These are phyloP conservation scores for Thelonectria rubi DNA, from an alignment of 2,329 filamentous ascomycete genomes.

Conservation along the genomic window DNA sequence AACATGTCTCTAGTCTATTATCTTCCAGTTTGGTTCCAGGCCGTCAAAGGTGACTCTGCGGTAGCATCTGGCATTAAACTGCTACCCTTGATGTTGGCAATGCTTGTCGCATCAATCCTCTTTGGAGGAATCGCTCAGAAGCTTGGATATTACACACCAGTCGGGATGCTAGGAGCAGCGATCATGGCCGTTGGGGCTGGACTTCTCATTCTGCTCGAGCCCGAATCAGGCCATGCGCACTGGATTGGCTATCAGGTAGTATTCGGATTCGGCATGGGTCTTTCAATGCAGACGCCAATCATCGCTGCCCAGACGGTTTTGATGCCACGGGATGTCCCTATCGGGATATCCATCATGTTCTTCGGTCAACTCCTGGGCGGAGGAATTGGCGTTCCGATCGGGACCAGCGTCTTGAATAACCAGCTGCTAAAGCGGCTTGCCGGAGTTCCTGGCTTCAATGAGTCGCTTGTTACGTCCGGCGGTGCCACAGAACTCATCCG, in stretches of 20 bases:
- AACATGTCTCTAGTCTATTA: neutral
- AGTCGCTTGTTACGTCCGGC: neutral
- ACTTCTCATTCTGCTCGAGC: constrained; percentile 50
- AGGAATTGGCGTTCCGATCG: neutral
- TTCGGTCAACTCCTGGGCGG: constrained; percentile 9
- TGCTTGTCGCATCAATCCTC: constrained; percentile 31
- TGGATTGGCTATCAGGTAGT: constrained; percentile 48
- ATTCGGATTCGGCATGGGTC: constrained; percentile 44
- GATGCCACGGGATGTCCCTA: constrained; percentile 3
- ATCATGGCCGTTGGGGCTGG: constrained; percentile 49
- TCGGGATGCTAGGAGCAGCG: constrained; percentile 46
- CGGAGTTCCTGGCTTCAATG: neutral
- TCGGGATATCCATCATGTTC: constrained; percentile 5
- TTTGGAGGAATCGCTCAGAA: constrained; percentile 36
- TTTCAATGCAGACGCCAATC: constrained; percentile 9
- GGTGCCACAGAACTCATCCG: neutral
- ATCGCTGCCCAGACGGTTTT: constrained; percentile 15
- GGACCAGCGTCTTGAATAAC: neutral
- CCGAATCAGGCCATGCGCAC: constrained; percentile 22
- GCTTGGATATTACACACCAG: constrained; percentile 52
- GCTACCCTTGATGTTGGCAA: constrained; percentile 37
- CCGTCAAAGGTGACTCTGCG: neutral
- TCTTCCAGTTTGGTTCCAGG: neutral
- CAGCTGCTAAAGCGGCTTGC: neutral
- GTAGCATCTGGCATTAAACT: neutral